Conservation (phyloP, 192 early-diverging fungal species). For the Mortierella hygrophila region DNA sequence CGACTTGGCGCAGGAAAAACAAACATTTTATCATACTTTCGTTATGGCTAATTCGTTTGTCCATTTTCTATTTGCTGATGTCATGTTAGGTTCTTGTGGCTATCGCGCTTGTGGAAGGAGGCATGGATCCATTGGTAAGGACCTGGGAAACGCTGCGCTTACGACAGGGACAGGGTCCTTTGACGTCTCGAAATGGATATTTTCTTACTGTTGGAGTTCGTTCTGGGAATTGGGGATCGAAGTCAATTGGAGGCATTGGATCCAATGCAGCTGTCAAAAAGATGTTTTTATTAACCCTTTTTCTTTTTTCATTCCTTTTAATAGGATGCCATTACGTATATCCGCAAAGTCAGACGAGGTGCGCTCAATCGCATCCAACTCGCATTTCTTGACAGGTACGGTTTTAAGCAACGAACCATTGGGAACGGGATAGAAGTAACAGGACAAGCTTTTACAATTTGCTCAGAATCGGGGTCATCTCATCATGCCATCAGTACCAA, state of each 20-base stretch:
- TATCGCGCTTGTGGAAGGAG: conserved; percentile 79
- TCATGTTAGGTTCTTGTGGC: conserved; percentile 69
- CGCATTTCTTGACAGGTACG: conserved; percentile 59
- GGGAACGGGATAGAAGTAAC: neutral
- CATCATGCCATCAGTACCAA: neutral
- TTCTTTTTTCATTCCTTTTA: neutral
- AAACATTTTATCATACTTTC: neutral
- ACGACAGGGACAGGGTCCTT: neutral
- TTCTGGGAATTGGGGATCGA: neutral
- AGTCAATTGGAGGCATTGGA: neutral
- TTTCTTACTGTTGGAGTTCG: neutral
- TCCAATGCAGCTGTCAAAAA: neutral
- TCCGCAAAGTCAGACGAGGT: conserved; percentile 59
- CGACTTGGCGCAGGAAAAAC: neutral
- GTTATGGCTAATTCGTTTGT: neutral
- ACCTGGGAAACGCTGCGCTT: neutral
- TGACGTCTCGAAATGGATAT: neutral
- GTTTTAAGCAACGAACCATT: neutral
- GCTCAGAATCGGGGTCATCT: neutral
- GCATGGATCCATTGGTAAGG: conserved; percentile 77
- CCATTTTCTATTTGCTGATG: neutral
- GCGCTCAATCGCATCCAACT: conserved; percentile 62
- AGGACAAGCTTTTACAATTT: neutral
- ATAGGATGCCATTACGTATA: conserved; percentile 63
- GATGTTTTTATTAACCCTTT: conserved; percentile 1